Percentiles rank a stretch among this genome's conserved stretches.
These are phyloP conservation scores for Russula griseocarnosa DNA, from an alignment of 768 basidiomycete species.

Conservation along the genomic window DNA sequence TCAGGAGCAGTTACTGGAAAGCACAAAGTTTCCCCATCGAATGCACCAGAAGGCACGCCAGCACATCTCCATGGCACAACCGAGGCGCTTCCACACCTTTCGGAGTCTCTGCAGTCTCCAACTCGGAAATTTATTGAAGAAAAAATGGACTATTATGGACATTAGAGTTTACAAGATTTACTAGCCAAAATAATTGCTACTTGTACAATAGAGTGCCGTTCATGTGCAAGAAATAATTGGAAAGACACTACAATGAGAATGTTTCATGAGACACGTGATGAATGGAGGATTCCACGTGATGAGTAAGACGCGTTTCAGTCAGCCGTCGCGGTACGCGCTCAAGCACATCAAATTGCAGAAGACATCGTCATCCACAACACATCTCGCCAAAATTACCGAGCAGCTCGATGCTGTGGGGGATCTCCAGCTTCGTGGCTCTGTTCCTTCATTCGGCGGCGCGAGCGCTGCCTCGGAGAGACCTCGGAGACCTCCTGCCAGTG, in stretches of 20 bases:
- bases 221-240: no score
- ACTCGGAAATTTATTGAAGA: no score
- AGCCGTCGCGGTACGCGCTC: background rate
- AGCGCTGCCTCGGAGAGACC: slow-evolving; percentile 17
- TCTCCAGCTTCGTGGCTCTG: slow-evolving; percentile 3
- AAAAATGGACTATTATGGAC: no score
- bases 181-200: no score
- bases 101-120: background rate
- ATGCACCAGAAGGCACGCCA: background rate
- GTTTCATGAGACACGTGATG: slow-evolving; percentile 2
- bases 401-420: slow-evolving; percentile 5
- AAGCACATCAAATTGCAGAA: background rate
- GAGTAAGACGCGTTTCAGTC: slow-evolving; percentile 5
- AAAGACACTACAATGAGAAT: no score
- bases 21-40: background rate
- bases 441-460: slow-evolving; percentile 7
- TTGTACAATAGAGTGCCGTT: no score
- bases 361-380: background rate
- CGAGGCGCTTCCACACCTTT: background rate
- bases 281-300: background rate
- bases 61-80: background rate
- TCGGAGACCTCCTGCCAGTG: slow-evolving; percentile 12
- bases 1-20: background rate
- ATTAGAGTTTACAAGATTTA: no score
- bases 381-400: background rate